Conservation (phyloP, 75 land plant genomes). For the Isoetes taiwanensis region DNA sequence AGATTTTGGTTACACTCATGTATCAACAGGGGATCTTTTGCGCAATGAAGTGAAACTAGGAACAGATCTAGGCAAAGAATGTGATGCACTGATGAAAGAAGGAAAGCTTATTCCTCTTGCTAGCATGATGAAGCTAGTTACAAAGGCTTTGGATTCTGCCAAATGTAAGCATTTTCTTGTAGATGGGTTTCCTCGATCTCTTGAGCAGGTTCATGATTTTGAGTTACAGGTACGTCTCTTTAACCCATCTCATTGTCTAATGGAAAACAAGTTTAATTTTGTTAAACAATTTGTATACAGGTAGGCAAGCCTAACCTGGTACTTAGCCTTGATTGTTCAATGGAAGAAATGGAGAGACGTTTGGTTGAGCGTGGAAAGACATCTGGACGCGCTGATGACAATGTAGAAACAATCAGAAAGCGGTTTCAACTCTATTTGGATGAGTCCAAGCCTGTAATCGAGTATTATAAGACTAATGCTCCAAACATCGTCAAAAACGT, state of each 20-base stretch:
- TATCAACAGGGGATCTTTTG: conserved; percentile 27
- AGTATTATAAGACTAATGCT: background rate
- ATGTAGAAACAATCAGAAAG: background rate
- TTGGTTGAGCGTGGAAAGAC: conserved; percentile 1
- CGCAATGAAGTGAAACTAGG: conserved; percentile 25
- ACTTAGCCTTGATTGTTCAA: background rate
- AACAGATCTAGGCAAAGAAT: conserved; percentile 13
- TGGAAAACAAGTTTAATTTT: background rate
- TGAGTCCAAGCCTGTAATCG: conserved; percentile 5
- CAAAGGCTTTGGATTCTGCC: conserved; percentile 14
- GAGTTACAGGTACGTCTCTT: background rate
- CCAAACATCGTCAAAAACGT: background rate
- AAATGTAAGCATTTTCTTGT: conserved; percentile 3
- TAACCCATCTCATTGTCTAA: too few relatives aligned
- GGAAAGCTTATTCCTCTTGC: conserved; percentile 22
- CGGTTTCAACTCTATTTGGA: background rate
- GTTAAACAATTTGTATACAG: too few relatives aligned
- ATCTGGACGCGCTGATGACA: background rate
- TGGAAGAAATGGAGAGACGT: background rate
- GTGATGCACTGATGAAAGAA: conserved; percentile 18
- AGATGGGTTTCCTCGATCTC: conserved; percentile 1
- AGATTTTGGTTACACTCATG: conserved; percentile 25
- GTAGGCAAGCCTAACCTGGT: conserved; percentile 1
- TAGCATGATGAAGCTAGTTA: conserved; percentile 16
- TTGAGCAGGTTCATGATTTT: conserved; percentile 2